Evolutionary conservation across 2,329 filamentous ascomycete genomes (phyloP), one percentile per base, ranked within the genome.

Genomic region (Fusarium udum): DNA sequence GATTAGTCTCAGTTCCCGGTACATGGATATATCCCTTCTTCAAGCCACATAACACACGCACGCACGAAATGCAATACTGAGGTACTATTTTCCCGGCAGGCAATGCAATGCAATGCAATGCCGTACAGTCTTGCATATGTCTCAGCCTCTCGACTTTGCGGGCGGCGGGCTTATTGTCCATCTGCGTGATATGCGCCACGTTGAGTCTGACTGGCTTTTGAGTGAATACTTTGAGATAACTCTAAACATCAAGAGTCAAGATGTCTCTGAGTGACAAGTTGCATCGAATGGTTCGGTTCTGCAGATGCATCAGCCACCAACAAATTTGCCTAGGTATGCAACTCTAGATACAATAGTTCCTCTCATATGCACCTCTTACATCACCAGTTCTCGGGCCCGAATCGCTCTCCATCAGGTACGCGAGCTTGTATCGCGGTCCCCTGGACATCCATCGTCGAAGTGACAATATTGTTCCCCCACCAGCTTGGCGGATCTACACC

Each of bases 391-490:
- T 79, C 73, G 3, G 91, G 91, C 11, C 91, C 91, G 82, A 93
- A 93, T 1, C 82, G 89, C 79, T 89, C 78, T 0, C 90, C 91
- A 3, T 84, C 77, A 0, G 83, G 75, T 16, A 92, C 73, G 15
- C 84, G 83, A 22, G 83, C 82, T 79, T 89, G 87, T n/a, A 92
- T 81, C 14, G 91, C 92, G 4, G 85, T 88, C 16, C 87, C 88
- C 75, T 86, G 79, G 18, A 85, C 86, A 74, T 93, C 92, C 87
- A 92, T 85, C 3, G 92, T 93, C 32, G 86, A 82, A 13, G 80
- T 81, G 7, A 91, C 87, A 6, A 91, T 82, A 0, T 83, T 81
- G 64, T 92, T 93, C 12, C 91, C 91, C 92, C 92, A 93, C 92
- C 92, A 94, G 20, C 81, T 80, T 0, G 92, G 91, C 61, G 91